These are phyloP conservation scores for Pseudoperonospora humuli DNA, from an alignment of 352 stramenopile genomes.

Conservation along the genomic window DNA sequence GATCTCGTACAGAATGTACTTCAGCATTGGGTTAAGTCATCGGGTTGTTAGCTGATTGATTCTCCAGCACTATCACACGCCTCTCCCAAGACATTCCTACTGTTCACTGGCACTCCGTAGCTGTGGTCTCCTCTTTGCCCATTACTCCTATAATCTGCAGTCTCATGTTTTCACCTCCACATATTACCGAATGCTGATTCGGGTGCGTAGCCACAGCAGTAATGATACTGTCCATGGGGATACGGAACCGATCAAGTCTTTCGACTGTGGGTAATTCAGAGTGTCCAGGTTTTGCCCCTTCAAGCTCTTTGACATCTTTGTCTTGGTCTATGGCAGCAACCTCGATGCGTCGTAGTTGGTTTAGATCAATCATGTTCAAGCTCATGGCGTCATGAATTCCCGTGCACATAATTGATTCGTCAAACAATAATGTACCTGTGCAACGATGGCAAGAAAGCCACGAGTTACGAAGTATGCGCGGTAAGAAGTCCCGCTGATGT, in stretches of 20 bases:
- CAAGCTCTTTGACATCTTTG: background rate
- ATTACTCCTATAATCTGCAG: slow-evolving; percentile 26
- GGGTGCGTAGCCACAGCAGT: slow-evolving; percentile 42
- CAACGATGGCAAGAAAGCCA: slow-evolving; percentile 56
- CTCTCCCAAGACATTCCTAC: too few species aligned
- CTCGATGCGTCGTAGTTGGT: slow-evolving; percentile 22
- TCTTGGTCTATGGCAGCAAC: background rate
- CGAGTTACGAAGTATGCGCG: slow-evolving; percentile 28
- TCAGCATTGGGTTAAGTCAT: too few species aligned
- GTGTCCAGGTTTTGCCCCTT: background rate
- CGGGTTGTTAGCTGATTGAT: too few species aligned
- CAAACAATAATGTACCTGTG: slow-evolving; percentile 32
- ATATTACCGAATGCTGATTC: slow-evolving; percentile 37
- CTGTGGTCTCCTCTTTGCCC: background rate
- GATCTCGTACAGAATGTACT: too few species aligned
- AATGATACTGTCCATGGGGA: slow-evolving; percentile 33
- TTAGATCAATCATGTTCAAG: slow-evolving; percentile 47
- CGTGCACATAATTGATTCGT: slow-evolving; percentile 43
- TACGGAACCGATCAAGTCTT: slow-evolving; percentile 40
- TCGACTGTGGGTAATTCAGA: slow-evolving; percentile 14
- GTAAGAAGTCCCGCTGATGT: slow-evolving; percentile 13
- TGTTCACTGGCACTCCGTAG: background rate
- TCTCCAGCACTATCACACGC: too few species aligned
- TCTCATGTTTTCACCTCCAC: slow-evolving; percentile 34
- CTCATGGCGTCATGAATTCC: slow-evolving; percentile 29